These are phyloP conservation scores for Aciculosporium take DNA, from an alignment of 2,329 filamentous ascomycete genomes.

Conservation along the genomic window DNA sequence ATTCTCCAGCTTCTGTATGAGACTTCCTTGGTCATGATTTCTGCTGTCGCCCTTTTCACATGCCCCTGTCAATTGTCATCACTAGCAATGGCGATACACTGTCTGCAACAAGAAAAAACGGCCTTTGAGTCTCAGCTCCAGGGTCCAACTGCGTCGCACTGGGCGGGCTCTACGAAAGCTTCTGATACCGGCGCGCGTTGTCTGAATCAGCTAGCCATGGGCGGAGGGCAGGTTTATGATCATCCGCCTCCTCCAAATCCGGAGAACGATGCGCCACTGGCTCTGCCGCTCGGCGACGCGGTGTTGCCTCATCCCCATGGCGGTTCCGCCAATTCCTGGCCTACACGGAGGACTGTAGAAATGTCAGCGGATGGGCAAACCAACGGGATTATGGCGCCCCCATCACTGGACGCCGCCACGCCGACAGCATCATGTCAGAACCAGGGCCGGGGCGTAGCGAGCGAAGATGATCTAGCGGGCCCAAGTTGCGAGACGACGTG, in stretches of 20 bases:
- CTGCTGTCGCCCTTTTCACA: no score
- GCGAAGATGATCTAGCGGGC: not conserved
- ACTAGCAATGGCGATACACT: no score
- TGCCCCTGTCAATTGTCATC: no score
- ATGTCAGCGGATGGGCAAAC: not conserved
- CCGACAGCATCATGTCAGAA: not conserved
- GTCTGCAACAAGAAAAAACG: not conserved
- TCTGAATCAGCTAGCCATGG: not conserved
- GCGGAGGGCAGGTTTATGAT: not conserved
- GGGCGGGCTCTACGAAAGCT: not conserved
- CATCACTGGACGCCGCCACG: not conserved
- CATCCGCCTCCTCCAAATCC: not conserved
- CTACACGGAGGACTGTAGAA: not conserved
- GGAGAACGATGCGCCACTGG: not conserved
- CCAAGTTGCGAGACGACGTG: not conserved
- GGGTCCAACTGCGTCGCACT: not conserved
- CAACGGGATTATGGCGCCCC: not conserved
- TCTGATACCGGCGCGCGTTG: not conserved
- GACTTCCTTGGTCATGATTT: no score
- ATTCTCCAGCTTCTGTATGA: no score
- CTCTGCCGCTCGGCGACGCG: not conserved
- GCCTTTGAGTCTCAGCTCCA: not conserved
- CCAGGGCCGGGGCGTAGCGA: not conserved
- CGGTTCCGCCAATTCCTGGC: not conserved
- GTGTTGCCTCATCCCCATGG: not conserved